phyloP scores from a whole-genome alignment of 345 rosid genomes.

The Passiflora organensis region DNA sequence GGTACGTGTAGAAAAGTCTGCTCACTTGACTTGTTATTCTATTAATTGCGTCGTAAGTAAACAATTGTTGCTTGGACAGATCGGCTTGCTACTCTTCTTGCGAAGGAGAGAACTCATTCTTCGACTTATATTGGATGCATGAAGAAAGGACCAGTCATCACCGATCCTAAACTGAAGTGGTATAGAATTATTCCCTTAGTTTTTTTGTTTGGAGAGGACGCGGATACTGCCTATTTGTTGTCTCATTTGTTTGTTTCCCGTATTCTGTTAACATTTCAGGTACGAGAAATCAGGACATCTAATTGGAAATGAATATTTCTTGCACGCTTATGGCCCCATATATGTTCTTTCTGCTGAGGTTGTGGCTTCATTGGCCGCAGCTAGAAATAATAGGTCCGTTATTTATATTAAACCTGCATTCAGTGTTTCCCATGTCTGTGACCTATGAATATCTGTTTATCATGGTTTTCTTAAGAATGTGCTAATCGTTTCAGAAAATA shows the following conservation, averaged over 20 bases:
- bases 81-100: slow-evolving; percentile 78
- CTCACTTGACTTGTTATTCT: too few relatives aligned
- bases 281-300: slow-evolving; percentile 69
- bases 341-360: slow-evolving; percentile 65
- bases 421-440: too few relatives aligned
- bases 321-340: slow-evolving; percentile 80
- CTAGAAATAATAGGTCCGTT: slow-evolving; percentile 64
- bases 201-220: too few relatives aligned
- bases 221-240: background rate
- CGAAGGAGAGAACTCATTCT: slow-evolving; percentile 58
- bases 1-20: slow-evolving; percentile 31
- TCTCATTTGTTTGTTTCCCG: background rate
- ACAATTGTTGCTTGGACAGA: slow-evolving; percentile 29
- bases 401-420: slow-evolving; percentile 2
- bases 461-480: too few relatives aligned
- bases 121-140: slow-evolving; percentile 72
- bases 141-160: slow-evolving; percentile 87
- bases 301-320: slow-evolving; percentile 71
- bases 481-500: too few relatives aligned
- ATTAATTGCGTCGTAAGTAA: too few relatives aligned
- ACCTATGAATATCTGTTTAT: too few relatives aligned
- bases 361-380: slow-evolving; percentile 63
- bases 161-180: slow-evolving; percentile 79
- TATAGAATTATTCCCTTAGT: slow-evolving; percentile 8
- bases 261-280: slow-evolving; percentile 35